Percentiles rank a stretch among this genome's conserved stretches.
Evolutionary conservation across 2,329 filamentous ascomycete genomes (phyloP).

Genomic region (Xylaria hypoxylon): DNA sequence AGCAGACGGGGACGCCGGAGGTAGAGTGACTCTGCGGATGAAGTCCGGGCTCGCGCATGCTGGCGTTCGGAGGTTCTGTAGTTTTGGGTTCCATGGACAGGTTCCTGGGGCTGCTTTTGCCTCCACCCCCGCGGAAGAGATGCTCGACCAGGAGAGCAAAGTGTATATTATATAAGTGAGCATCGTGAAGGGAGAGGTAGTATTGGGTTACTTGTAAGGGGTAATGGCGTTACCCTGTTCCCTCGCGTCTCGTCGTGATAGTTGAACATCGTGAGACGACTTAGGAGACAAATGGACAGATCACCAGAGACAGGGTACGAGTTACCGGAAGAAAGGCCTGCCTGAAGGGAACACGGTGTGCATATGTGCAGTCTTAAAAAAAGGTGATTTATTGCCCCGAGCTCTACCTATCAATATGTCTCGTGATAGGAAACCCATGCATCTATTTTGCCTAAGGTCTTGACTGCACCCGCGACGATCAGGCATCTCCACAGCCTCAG

Average conservation of each 20-base stretch:
- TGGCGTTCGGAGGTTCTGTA: conserved; percentile 25
- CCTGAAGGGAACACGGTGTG: conserved; percentile 2
- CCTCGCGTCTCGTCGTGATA: neutral
- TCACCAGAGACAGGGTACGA: neutral
- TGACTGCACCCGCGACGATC: conserved; percentile 7
- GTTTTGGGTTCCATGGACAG: conserved; percentile 40
- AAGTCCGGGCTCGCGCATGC: conserved; percentile 36
- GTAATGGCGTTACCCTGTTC: conserved; percentile 1
- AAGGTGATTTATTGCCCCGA: conserved; percentile 7
- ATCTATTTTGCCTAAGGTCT: conserved; percentile 39
- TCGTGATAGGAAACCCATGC: neutral
- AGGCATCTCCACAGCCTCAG: conserved; percentile 7
- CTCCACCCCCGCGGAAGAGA: conserved; percentile 17
- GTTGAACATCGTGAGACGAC: conserved; percentile 4
- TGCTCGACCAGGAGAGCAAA: conserved; percentile 17
- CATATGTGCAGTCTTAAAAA: conserved; percentile 8
- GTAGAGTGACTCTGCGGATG: conserved; percentile 14
- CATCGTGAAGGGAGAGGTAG: conserved; percentile 11
- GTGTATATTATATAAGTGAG: conserved; percentile 2
- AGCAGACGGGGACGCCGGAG: neutral
- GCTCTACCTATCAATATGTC: neutral
- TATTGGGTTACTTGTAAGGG: neutral
- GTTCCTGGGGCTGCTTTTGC: conserved; percentile 1
- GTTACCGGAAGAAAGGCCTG: neutral
- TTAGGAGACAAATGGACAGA: neutral